These are phyloP conservation scores for Schwanniomyces vanrijiae DNA, from an alignment of 805 yeast species.

Conservation along the genomic window DNA sequence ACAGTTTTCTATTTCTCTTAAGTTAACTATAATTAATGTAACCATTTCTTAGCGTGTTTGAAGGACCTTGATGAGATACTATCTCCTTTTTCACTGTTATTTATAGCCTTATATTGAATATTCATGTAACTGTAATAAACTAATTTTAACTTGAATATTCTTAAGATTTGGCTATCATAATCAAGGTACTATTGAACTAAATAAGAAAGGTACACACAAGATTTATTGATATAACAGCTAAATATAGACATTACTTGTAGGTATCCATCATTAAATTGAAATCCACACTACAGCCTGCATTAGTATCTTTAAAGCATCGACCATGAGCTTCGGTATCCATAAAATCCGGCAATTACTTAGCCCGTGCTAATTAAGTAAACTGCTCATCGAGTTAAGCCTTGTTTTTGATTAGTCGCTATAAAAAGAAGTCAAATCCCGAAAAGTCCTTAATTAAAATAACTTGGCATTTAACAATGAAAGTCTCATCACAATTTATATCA, in stretches of 20 bases:
- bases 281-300: neutral
- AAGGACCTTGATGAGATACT: too few relatives aligned
- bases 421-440: neutral
- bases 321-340: neutral
- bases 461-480: neutral
- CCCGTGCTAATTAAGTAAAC: neutral
- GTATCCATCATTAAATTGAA: neutral
- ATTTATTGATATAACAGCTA: neutral
- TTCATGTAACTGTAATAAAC: too few relatives aligned
- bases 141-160: too few relatives aligned
- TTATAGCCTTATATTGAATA: too few relatives aligned
- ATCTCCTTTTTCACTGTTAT: too few relatives aligned
- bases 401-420: neutral
- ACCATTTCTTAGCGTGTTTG: too few relatives aligned
- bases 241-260: neutral
- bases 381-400: neutral
- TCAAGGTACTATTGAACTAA: too few relatives aligned
- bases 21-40: too few relatives aligned
- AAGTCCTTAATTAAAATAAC: neutral
- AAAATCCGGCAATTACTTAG: neutral
- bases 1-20: too few relatives aligned
- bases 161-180: too few relatives aligned
- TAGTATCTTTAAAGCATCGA: neutral
- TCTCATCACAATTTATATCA: neutral
- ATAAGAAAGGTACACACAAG: too few relatives aligned